Conservation (phyloP, 345 rosid genomes). For the Lepidium sativum region DNA sequence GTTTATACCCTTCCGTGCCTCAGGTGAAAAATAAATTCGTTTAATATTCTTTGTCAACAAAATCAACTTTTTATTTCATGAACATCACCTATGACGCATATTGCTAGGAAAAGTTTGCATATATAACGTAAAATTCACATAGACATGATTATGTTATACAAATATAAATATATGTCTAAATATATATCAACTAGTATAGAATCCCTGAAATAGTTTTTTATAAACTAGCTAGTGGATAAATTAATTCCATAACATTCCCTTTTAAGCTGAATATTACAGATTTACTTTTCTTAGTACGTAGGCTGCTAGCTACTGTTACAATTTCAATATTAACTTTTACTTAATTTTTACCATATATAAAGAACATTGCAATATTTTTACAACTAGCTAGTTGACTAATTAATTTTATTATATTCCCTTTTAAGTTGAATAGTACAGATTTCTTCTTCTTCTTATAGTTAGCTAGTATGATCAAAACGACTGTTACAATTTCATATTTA, state of each 20-base stretch:
- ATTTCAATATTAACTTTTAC: not conserved
- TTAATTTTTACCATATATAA: constrained; percentile 12
- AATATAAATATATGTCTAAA: not conserved
- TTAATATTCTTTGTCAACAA: not conserved
- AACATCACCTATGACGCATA: not conserved
- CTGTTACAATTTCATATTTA: constrained; percentile 5
- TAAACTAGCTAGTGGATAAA: not conserved
- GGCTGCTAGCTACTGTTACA: too few relatives aligned
- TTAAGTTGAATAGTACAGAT: not conserved
- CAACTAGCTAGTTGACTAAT: constrained; percentile 7
- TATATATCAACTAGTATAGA: not conserved
- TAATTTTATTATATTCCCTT: not conserved
- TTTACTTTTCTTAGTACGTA: not conserved
- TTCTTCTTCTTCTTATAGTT: not conserved
- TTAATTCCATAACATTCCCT: not conserved
- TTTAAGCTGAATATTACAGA: not conserved
- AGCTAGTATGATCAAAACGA: constrained; percentile 10
- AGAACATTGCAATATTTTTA: not conserved
- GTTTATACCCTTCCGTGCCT: constrained; percentile 88
- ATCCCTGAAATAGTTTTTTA: not conserved
- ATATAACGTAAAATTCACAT: not conserved
- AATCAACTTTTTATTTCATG: not conserved
- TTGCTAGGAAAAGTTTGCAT: not conserved
- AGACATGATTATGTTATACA: not conserved
- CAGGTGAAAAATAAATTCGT: constrained; percentile 20